These are phyloP conservation scores for Barbarea vulgaris DNA, from an alignment of 345 rosid genomes.

Conservation along the genomic window DNA sequence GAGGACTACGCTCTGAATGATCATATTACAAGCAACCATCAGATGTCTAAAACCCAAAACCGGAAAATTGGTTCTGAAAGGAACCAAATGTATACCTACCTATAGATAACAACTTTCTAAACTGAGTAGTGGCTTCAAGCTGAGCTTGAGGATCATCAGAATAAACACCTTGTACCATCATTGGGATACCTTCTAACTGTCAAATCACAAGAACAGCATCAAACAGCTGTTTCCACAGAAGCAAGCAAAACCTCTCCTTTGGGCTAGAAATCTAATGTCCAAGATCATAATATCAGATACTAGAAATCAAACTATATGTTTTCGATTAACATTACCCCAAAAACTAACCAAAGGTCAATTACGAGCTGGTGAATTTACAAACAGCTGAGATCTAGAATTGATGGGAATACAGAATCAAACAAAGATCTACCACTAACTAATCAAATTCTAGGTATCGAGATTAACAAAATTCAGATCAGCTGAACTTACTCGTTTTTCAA, in stretches of 20 bases:
- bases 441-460: slow-evolving; percentile 19
- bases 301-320: neutral
- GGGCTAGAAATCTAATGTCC: neutral
- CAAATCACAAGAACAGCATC: slow-evolving; percentile 34
- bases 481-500: slow-evolving; percentile 64
- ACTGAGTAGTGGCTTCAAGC: slow-evolving; percentile 77
- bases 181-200: slow-evolving; percentile 77
- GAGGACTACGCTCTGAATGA: slow-evolving; percentile 79
- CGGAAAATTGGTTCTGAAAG: neutral
- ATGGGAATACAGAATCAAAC: slow-evolving; percentile 5
- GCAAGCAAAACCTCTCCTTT: neutral
- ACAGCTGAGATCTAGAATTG: slow-evolving; percentile 34
- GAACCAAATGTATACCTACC: slow-evolving; percentile 43
- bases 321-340: slow-evolving; percentile 1
- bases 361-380: neutral
- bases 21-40: slow-evolving; percentile 16
- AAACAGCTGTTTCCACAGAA: slow-evolving; percentile 13
- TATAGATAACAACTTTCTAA: slow-evolving; percentile 79
- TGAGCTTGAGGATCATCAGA: slow-evolving; percentile 64
- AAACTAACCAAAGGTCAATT: neutral
- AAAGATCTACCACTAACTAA: slow-evolving; percentile 33
- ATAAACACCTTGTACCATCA: slow-evolving; percentile 78
- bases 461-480: slow-evolving; percentile 24
- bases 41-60: slow-evolving; percentile 1
- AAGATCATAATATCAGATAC: slow-evolving; percentile 1